These are phyloP conservation scores for Zygosaccharomyces sapae DNA, from an alignment of 1,139 yeast species.

Conservation along the genomic window DNA sequence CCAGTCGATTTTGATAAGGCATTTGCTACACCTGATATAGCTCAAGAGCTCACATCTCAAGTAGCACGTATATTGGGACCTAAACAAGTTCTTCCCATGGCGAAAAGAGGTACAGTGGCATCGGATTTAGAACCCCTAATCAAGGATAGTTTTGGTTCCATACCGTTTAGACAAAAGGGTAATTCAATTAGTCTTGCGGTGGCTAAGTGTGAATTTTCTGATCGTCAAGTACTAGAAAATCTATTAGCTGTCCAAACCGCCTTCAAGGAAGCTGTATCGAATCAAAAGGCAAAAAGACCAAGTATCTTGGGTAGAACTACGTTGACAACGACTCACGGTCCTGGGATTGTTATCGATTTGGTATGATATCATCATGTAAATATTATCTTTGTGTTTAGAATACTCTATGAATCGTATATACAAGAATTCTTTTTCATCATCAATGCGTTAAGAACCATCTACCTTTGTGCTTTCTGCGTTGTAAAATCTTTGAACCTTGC, in stretches of 20 bases:
- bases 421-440: constrained; percentile 12
- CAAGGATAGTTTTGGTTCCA: constrained; percentile 55
- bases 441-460: constrained; percentile 90
- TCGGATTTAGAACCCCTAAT: constrained; percentile 57
- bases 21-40: constrained; percentile 81
- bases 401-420: constrained; percentile 5
- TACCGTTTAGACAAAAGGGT: constrained; percentile 66
- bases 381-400: constrained; percentile 2
- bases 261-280: constrained; percentile 53
- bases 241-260: constrained; percentile 66
- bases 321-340: constrained; percentile 72
- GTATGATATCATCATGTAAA: constrained; percentile 32
- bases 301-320: constrained; percentile 67
- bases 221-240: constrained; percentile 69
- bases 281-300: constrained; percentile 60
- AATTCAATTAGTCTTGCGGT: constrained; percentile 59
- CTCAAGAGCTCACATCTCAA: constrained; percentile 50
- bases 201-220: constrained; percentile 76
- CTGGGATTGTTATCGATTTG: constrained; percentile 70
- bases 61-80: constrained; percentile 84
- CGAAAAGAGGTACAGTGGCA: constrained; percentile 82
- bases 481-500: constrained; percentile 73
- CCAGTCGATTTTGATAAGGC: constrained; percentile 67
- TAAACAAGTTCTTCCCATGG: constrained; percentile 81
- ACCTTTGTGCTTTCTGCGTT: constrained; percentile 80